phyloP scores from a whole-genome alignment of 2,329 filamentous ascomycete species.

The Botryotinia narcissicola region DNA sequence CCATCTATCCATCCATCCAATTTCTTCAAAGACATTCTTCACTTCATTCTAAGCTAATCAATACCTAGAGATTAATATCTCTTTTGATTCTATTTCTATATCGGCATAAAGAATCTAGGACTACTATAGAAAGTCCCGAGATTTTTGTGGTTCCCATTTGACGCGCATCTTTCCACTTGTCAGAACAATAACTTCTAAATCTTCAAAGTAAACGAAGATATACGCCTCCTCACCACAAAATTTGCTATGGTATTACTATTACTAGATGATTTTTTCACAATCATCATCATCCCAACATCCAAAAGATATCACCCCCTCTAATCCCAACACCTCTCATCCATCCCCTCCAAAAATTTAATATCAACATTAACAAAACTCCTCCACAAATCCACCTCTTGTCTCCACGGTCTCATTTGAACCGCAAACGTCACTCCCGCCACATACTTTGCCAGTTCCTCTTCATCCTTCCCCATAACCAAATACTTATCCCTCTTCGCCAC shows the following conservation, averaged over 20 bases:
- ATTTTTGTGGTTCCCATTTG: no score
- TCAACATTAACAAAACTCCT: slow-evolving; percentile 51
- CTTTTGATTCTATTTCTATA: neutral
- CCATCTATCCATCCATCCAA: neutral
- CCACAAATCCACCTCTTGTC: slow-evolving; percentile 51
- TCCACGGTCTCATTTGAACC: slow-evolving; percentile 50
- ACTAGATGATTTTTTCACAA: neutral
- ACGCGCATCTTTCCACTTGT: neutral
- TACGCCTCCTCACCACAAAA: neutral
- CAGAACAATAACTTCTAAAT: neutral
- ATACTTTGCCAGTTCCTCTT: slow-evolving; percentile 43
- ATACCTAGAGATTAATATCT: neutral
- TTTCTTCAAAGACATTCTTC: neutral
- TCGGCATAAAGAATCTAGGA: neutral
- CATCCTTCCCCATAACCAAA: slow-evolving; percentile 46
- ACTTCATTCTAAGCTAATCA: neutral
- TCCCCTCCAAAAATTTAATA: slow-evolving; percentile 43
- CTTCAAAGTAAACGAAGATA: neutral
- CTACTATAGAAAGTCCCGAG: neutral
- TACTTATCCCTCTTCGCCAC: slow-evolving; percentile 45
- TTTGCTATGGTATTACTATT: neutral
- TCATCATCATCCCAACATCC: neutral
- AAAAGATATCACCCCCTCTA: neutral
- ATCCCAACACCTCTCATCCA: slow-evolving; percentile 38
- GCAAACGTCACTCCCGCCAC: slow-evolving; percentile 44